phyloP scores from a whole-genome alignment of 805 yeast species.

The Saturnispora silvae region DNA sequence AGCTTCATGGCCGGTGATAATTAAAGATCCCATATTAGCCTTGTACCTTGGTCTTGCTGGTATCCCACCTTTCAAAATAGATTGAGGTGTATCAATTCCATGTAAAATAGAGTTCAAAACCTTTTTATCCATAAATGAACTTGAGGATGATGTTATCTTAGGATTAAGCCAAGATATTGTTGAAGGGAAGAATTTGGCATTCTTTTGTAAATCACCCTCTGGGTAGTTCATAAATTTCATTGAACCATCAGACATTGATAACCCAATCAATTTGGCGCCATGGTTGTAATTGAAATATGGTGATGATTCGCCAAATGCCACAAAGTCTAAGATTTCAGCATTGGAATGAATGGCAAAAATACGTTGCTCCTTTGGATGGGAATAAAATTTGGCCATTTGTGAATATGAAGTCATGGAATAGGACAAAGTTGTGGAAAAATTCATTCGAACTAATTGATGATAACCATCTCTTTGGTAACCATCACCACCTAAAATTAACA shows the following conservation, averaged over 20 bases:
- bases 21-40: constrained; percentile 42
- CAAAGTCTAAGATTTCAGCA: constrained; percentile 34
- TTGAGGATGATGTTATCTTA: constrained; percentile 43
- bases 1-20: constrained; percentile 79
- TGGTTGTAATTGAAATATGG: constrained; percentile 79
- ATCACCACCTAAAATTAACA: constrained; percentile 64
- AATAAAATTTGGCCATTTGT: constrained; percentile 69
- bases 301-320: constrained; percentile 47
- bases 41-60: constrained; percentile 44
- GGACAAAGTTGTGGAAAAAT: constrained; percentile 71
- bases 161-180: constrained; percentile 73
- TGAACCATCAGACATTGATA: constrained; percentile 53
- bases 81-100: constrained; percentile 1
- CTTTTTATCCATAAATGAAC: constrained; percentile 31
- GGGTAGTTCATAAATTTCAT: constrained; percentile 53
- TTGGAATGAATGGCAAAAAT: constrained; percentile 43
- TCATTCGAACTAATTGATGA: constrained; percentile 44
- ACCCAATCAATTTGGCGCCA: constrained; percentile 56
- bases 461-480: constrained; percentile 32
- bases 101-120: constrained; percentile 20
- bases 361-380: constrained; percentile 44
- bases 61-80: constrained; percentile 70
- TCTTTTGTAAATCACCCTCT: constrained; percentile 38
- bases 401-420: constrained; percentile 76
- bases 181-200: constrained; percentile 65